Evolutionary conservation across 2,329 filamentous ascomycete species (phyloP).

Genomic region (Stagonosporopsis chrysanthemi): DNA sequence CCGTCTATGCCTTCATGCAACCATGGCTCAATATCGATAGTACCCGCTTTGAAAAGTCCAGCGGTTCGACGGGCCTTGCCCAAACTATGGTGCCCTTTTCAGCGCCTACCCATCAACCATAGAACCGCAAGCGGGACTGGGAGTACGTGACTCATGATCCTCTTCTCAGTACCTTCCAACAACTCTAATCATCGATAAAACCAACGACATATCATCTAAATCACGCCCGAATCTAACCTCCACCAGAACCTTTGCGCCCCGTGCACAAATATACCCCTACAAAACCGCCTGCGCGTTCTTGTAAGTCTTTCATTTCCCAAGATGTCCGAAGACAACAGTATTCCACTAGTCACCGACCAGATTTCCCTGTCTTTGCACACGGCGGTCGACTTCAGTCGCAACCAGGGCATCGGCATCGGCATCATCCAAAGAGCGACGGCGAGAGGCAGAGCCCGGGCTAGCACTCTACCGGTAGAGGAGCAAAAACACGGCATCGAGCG

Average conservation of each 20-base stretch:
- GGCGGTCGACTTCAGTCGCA: constrained; percentile 15
- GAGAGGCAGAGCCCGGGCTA: too few species aligned
- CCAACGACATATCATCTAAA: constrained; percentile 57
- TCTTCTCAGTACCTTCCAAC: background rate
- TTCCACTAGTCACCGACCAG: background rate
- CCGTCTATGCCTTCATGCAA: too few species aligned
- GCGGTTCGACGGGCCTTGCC: too few species aligned
- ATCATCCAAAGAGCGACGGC: background rate
- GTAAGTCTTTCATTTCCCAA: background rate
- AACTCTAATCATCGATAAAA: background rate
- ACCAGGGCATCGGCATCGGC: constrained; percentile 19
- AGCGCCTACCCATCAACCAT: background rate
- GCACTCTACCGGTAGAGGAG: too few species aligned
- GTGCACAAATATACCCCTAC: background rate
- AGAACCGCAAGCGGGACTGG: background rate
- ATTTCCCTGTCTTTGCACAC: constrained; percentile 18
- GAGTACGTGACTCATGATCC: background rate
- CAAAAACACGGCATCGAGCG: too few species aligned
- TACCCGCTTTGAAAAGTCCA: too few species aligned
- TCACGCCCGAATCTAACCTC: constrained; percentile 54
- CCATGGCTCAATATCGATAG: too few species aligned
- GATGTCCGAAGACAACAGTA: constrained; percentile 4
- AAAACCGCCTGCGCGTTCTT: constrained; percentile 1
- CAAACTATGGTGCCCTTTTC: too few species aligned
- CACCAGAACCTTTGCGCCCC: background rate